Evolutionary conservation across 2,329 filamentous ascomycete species (phyloP).

Genomic region (Sclerotinia minor): DNA sequence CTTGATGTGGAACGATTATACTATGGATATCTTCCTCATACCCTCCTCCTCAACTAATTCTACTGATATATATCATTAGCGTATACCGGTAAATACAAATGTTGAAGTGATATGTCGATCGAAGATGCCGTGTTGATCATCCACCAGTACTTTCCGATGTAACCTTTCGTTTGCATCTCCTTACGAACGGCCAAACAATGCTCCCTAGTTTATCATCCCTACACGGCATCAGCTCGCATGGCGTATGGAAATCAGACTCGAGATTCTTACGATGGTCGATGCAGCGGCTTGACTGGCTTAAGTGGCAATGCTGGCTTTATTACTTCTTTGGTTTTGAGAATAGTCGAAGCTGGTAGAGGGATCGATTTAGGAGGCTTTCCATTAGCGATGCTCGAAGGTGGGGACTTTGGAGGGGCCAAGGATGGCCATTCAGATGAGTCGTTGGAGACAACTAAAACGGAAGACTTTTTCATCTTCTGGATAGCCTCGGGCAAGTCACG

Average conservation of each 20-base stretch:
- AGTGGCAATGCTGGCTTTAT: conserved; percentile 20
- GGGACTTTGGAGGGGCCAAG: conserved; percentile 29
- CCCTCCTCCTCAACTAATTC: background rate
- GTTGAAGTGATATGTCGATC: background rate
- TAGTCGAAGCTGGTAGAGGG: conserved; percentile 20
- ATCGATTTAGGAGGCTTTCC: conserved; percentile 28
- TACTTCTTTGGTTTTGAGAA: background rate
- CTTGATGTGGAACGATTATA: background rate
- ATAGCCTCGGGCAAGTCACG: background rate
- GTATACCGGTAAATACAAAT: conserved; percentile 1
- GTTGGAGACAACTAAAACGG: conserved; percentile 8
- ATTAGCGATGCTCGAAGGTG: conserved; percentile 31
- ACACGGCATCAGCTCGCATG: conserved; percentile 23
- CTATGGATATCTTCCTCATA: background rate
- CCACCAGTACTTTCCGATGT: background rate
- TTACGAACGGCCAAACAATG: conserved; percentile 33
- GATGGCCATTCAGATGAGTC: conserved; percentile 32
- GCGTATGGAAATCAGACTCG: conserved; percentile 7
- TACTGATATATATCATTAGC: background rate
- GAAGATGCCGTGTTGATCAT: background rate
- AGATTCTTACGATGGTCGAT: conserved; percentile 24
- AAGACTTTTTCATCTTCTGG: background rate
- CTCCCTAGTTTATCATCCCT: conserved; percentile 26
- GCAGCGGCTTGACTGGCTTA: background rate
- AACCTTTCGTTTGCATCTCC: conserved; percentile 25